These are phyloP conservation scores for Tirmania nivea DNA, from an alignment of 495 filamentous ascomycete genomes.

Conservation along the genomic window DNA sequence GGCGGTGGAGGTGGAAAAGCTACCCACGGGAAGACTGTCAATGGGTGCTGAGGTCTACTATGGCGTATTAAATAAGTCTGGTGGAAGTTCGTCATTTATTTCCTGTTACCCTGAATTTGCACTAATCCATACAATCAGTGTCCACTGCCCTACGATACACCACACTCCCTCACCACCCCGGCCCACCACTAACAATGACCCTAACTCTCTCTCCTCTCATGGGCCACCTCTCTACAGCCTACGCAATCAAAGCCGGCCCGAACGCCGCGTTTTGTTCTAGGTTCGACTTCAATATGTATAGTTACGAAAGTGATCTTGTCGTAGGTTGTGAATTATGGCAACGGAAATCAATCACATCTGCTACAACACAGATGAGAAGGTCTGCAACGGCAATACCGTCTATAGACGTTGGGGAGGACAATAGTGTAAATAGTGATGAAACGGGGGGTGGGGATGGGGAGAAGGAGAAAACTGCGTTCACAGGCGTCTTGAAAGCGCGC, in stretches of 20 bases:
- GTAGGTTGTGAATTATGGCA: constrained; percentile 78
- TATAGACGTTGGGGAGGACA: neutral
- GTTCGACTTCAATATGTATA: constrained; percentile 95
- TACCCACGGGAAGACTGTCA: constrained; percentile 43
- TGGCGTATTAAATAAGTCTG: constrained; percentile 70
- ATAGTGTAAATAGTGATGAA: too few relatives aligned
- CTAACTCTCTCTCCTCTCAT: constrained; percentile 79
- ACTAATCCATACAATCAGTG: constrained; percentile 16
- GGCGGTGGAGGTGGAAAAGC: constrained; percentile 23
- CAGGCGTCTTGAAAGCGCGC: constrained; percentile 75
- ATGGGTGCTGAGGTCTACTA: constrained; percentile 91
- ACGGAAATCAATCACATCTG: neutral
- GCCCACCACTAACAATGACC: constrained; percentile 78
- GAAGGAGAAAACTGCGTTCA: constrained; percentile 37
- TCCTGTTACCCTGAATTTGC: neutral
- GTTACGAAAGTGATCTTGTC: constrained; percentile 83
- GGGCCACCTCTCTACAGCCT: constrained; percentile 72
- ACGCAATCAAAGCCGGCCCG: constrained; percentile 64
- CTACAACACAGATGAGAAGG: too few relatives aligned
- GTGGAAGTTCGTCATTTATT: constrained; percentile 31
- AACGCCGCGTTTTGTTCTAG: constrained; percentile 66
- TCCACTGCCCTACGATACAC: constrained; percentile 67
- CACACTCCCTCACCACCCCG: constrained; percentile 67
- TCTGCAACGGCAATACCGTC: constrained; percentile 3
- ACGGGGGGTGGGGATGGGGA: too few relatives aligned